Evolutionary conservation across 371 early-diverging fungal species (phyloP), one percentile per base, ranked within the genome.

Genomic region (Mycotypha africana): DNA sequence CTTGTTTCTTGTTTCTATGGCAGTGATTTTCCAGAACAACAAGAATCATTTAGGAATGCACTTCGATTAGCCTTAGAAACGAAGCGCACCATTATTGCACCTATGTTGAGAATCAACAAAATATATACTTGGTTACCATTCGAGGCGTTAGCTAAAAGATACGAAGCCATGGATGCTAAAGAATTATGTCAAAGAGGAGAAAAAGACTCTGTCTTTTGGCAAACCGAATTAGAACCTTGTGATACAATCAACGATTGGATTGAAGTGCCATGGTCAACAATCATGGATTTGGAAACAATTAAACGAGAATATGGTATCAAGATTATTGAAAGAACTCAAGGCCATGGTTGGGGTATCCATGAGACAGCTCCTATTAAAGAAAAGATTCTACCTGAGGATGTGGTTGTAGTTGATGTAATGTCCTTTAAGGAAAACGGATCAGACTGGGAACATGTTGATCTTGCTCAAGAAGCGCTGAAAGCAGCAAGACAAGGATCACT

Each of bases 81-180:
- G 11, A 66, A 66, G 21, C 66, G 73, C 33, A 68, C 66, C 1
- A 57, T 73, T 16, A 64, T 73, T 38, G 73, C 67, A 41, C 73
- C 73, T 26, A 63, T 60, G 66, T 49, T 68, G 17, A 52, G 73
- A 24, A 48, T 73, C 11, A 64, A 69, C 26, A 48, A 47, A 8
- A 45, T 47, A 30, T 63, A 60, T 51, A 56, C 56, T 2, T 73
- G 69, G 67, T 38, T 50, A n/a, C 64, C 73, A 4, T 73, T 73
- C 37, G 60, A 66, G 47, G 52, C 53, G 2, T 32, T 68, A 19
- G 64, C 63, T 8, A 45, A 46, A 31, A 53, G 56, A 1, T 69
- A 69, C 38, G 56, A 64, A 50, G 58, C 69, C 12, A 69, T 68
- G 42, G 65, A 68, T 15, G 60, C 64, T 31, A 20, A 24, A 2